phyloP scores from a whole-genome alignment of 179 eudicot species.

The Silene vulgaris region DNA sequence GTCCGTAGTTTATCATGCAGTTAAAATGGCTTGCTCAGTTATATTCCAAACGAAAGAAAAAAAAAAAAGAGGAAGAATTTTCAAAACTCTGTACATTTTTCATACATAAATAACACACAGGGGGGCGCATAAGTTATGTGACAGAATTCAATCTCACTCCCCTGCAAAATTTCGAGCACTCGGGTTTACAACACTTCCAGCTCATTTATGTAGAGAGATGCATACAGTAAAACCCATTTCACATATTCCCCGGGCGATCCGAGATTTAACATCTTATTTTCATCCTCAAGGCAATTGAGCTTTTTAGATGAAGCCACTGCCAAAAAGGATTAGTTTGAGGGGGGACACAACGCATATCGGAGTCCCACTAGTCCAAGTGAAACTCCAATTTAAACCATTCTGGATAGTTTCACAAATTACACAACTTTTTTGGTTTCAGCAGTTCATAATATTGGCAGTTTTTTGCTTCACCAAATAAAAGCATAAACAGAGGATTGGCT shows the following conservation, averaged over 20 bases:
- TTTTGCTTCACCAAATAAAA: constrained; percentile 22
- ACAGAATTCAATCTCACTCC: constrained; percentile 19
- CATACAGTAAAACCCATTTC: not conserved
- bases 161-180: constrained; percentile 11
- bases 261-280: constrained; percentile 17
- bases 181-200: constrained; percentile 10
- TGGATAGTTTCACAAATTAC: constrained; percentile 44
- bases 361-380: constrained; percentile 17
- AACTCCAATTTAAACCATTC: constrained; percentile 27
- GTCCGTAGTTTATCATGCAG: too few relatives aligned
- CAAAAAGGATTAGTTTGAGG: constrained; percentile 21
- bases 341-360: constrained; percentile 19
- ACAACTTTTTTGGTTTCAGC: constrained; percentile 24
- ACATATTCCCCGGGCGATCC: constrained; percentile 2
- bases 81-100: constrained; percentile 15
- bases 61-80: not conserved
- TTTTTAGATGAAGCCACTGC: constrained; percentile 20
- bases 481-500: constrained; percentile 22
- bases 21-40: not conserved
- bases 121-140: constrained; percentile 13
- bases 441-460: constrained; percentile 27
- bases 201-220: not conserved
- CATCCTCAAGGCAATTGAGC: constrained; percentile 16
- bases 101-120: constrained; percentile 22
- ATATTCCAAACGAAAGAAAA: not conserved